A percentile compares a stretch with the other conserved stretches of the same genome.
Evolutionary conservation across 2,329 filamentous ascomycete genomes (phyloP).

Genomic region (Helotiales sp.): DNA sequence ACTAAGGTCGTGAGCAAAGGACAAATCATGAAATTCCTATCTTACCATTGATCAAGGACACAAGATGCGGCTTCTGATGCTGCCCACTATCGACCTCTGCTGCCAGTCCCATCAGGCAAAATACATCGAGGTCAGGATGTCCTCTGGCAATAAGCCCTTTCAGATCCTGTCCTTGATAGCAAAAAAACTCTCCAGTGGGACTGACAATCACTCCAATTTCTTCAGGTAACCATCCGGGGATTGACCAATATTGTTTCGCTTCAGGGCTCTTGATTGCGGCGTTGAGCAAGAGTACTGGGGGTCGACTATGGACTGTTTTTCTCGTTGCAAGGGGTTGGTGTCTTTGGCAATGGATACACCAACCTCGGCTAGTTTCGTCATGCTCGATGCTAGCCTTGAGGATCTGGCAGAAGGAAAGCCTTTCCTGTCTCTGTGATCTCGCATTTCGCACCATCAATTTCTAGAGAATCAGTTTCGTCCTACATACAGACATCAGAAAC

Average conservation of each 20-base stretch:
- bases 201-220: slow-evolving; percentile 93
- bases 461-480: slow-evolving; percentile 33
- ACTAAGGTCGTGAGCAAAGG: slow-evolving; percentile 43
- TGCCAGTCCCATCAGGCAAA: slow-evolving; percentile 87
- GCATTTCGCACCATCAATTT: slow-evolving; percentile 50
- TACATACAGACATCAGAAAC: neutral
- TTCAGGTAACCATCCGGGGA: slow-evolving; percentile 86
- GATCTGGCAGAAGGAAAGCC: slow-evolving; percentile 76
- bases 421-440: slow-evolving; percentile 51
- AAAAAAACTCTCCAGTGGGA: slow-evolving; percentile 86
- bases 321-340: slow-evolving; percentile 87
- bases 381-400: slow-evolving; percentile 91
- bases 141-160: slow-evolving; percentile 76
- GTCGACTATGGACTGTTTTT: slow-evolving; percentile 80
- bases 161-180: slow-evolving; percentile 90
- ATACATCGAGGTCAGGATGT: slow-evolving; percentile 80
- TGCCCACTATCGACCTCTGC: slow-evolving; percentile 86
- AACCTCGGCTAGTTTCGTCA: slow-evolving; percentile 85
- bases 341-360: slow-evolving; percentile 87
- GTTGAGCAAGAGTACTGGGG: slow-evolving; percentile 86
- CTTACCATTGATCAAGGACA: slow-evolving; percentile 84
- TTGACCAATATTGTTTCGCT: slow-evolving; percentile 81
- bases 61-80: slow-evolving; percentile 84
- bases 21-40: neutral
- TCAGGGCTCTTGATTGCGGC: slow-evolving; percentile 72